phyloP scores from a whole-genome alignment of 345 rosid genomes.

The Microcos paniculata region DNA sequence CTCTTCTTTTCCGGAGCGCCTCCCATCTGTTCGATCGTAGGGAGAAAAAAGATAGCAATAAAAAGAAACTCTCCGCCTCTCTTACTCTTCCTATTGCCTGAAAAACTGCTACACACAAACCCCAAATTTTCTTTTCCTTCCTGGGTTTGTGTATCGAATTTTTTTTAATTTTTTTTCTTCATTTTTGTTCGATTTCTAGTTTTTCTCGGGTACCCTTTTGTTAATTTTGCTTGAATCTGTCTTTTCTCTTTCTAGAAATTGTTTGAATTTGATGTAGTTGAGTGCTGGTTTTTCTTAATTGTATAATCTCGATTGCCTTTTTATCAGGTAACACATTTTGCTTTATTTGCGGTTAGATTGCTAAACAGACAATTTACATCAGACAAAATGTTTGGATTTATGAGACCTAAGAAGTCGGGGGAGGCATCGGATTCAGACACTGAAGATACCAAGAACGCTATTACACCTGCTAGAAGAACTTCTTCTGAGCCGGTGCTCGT shows the following conservation, averaged over 20 bases:
- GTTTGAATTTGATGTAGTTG: not conserved
- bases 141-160: conserved; percentile 16
- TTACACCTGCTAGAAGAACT: conserved; percentile 52
- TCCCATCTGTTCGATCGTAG: conserved; percentile 34
- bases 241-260: not conserved
- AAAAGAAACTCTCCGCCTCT: not conserved
- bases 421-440: conserved; percentile 36
- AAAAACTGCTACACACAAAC: conserved; percentile 6
- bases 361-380: not conserved
- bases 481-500: conserved; percentile 64
- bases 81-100: not conserved
- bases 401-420: conserved; percentile 30
- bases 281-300: not conserved
- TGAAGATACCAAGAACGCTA: conserved; percentile 28
- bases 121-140: conserved; percentile 1
- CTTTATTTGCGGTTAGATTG: conserved; percentile 4
- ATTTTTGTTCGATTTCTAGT: not conserved
- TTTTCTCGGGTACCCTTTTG: conserved; percentile 11
- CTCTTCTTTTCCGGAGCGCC: conserved; percentile 31
- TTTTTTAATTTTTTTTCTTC: not conserved
- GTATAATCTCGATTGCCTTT: not conserved
- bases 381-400: conserved; percentile 64
- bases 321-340: conserved; percentile 12
- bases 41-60: not conserved
- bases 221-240: not conserved